Evolutionary conservation across 2,329 filamentous ascomycete species (phyloP), one percentile per base, ranked within the genome.

Genomic region (Penicillium sp.): DNA sequence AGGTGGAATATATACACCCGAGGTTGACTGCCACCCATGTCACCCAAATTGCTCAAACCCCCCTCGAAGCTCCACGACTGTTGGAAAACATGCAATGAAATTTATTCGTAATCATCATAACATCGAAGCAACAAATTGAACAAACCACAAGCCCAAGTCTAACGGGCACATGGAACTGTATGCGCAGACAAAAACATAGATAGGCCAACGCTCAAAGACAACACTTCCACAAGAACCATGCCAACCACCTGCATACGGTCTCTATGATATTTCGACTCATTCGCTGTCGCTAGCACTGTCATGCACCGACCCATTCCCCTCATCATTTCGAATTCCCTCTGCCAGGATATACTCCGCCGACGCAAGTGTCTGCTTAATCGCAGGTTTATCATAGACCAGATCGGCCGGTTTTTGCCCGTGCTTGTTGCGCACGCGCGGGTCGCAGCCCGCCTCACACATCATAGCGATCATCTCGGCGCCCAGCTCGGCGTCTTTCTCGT

Each of bases 391-490:
- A 55, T 76, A 79, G 50, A 79, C 78, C 35, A 82, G 67, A 45
- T 81, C 78, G 0, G 71, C 70, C 1, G 80, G 77, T 59, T 81
- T 82, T 55, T 79, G 76, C 31, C 76, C 75, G 55, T 79, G 76
- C 64, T 79, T 80, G 64, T 82, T 82, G 62, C 76, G 74, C 57
- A 82, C 77, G 38, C 80, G 75, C 8, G 79, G 78, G 66, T 81
- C 79, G 58, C 78, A 80, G 47, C 79, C 79, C 28, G 79, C 79
- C 49, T 81, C 79, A 59, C 78, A 78, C 74, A 81, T 78, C 79
- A 81, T 81, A 62, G 76, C 76, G 61, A 80, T 74, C 79, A 81
- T 81, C 35, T 75, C 77, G 25, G 73, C 63, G 12, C 78, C 79
- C 6, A 81, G 59, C 34, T 76, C 71, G 25, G 73, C 60, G 55